Base-by-base conservation (phyloP, 2,329 filamentous ascomycete genomes). In the Beauveria caledonica region DNA sequence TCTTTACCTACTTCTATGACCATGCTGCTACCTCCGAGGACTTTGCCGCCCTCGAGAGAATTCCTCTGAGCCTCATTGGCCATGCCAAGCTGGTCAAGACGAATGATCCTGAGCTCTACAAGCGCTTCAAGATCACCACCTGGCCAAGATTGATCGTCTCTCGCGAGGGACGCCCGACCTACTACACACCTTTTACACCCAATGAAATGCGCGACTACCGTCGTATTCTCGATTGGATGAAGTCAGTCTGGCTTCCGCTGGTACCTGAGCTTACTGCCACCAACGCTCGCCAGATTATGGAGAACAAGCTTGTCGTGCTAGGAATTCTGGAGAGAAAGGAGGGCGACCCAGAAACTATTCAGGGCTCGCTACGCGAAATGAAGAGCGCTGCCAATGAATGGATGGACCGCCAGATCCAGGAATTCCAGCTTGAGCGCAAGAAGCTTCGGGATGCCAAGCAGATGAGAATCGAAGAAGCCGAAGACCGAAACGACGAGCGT, bases 1-100 rank as follows among this genome's bases (percentile, higher is more conserved):
- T 97, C 59, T 99, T 99, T 73, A 77, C 96, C 66, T 99, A 97
- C 77, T 96, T 97, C 74, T 99, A 97, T 74, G 94, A 99, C 71
- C 87, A 96, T 67, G 94, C 94, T 13, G 97, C 93, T 2, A 95
- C 92, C 0, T 86, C 81, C 48, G 94, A 99, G 74, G 94, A 99
- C 70, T 96, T 99, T 69, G 80, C 82, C 67, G 92, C 93, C 23
- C 78, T 99, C 48, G 91, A 97, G 64, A 86, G 92, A 44, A 77
- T 99, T 36, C 90, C 91, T 17, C 80, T 97, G 59, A 92, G 86
- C 72, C 81, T 99, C 61, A 91, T 99, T 62, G 94, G 93, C 36
- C 92, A 91, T 70, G 94, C 90, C 29, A 94, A 90, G 72, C 79
- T 99, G 57, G 92, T 97, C 67, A 97, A 96, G 80, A 96, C 92